Base-by-base conservation (phyloP, 73 alveolate genomes). In the Chromera velia region DNA sequence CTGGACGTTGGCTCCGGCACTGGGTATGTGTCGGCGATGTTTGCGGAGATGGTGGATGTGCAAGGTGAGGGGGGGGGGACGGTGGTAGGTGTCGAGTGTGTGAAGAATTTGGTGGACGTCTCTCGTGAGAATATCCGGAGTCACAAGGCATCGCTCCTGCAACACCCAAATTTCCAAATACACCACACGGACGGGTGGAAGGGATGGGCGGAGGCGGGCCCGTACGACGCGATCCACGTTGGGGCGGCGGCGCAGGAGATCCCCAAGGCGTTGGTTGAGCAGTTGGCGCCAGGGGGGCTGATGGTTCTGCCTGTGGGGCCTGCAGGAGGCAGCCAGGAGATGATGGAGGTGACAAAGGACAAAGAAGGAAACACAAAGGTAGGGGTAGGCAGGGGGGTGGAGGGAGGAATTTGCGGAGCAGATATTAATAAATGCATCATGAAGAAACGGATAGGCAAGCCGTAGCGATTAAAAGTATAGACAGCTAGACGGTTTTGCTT, bases 21-120 rank as follows among this genome's bases (percentile, higher is more conserved):
- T 85, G 91, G 91, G 28, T 80, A 80, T 40, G 33, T 85, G 55
- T 7, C 55, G 55, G 55, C 55, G 4, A 13, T 40, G 22, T 7
- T 40, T 4, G 55, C 22, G 22, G 55, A 13, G 13, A 7, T 40
- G 55, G 55, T 40, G 55, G 55, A 40, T 13, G 55, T 7, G 22
- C 4, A 40, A 13, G 13, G 13, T 40, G 55, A 40, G 55, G 55
- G 4, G 55, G 22, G 13, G 22, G 96, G 94, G 31, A 19, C 34
- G 28, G 94, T 91, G 9, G 82, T 87, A 68, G 98, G 98, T 34
- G 72, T 93, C 64, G 98, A 93, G 62, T 95, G 89, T 80, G 89
- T 93, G 32, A 81, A 87, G 18, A 75, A 76, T 67, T 85, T 93
- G 32, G 87, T 75, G 4, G 74, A 86, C 34, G 17, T 26, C 71